Percentiles rank a stretch among this genome's conserved stretches.
Evolutionary conservation across 23 red algal species (phyloP).

Genomic region (Gracilaria caudata): DNA sequence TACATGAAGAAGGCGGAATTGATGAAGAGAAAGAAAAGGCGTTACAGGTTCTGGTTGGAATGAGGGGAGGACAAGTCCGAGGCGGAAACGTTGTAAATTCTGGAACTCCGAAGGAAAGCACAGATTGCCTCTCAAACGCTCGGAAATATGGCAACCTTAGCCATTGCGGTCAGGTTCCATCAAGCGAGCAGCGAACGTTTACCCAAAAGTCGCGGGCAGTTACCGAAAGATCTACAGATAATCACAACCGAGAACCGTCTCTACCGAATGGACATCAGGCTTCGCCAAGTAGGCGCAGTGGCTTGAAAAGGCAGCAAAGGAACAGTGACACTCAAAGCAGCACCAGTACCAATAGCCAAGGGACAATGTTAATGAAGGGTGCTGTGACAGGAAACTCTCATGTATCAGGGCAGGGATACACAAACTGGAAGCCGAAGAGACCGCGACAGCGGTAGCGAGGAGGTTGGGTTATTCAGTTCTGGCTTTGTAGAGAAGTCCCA

Average conservation of each 20-base stretch:
- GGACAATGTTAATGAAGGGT: slow-evolving; percentile 22
- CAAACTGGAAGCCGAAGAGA: slow-evolving; percentile 20
- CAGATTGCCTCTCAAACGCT: neutral
- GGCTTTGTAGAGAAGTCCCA: neutral
- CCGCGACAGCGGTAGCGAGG: slow-evolving; percentile 5
- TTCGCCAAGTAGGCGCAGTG: neutral
- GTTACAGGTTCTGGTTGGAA: slow-evolving; percentile 30
- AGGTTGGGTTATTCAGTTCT: neutral
- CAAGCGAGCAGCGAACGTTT: slow-evolving; percentile 6
- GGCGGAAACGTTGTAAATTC: neutral
- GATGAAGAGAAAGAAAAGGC: slow-evolving; percentile 51
- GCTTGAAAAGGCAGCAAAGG: slow-evolving; percentile 20
- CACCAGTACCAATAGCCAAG: slow-evolving; percentile 20
- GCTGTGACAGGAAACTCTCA: slow-evolving; percentile 26
- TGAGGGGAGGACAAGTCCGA: slow-evolving; percentile 23
- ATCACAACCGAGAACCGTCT: neutral
- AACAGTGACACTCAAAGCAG: slow-evolving; percentile 15
- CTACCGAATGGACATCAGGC: neutral
- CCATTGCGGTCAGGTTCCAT: neutral
- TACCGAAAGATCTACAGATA: neutral
- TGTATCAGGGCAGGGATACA: neutral
- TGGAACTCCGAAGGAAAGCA: neutral
- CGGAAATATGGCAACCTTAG: neutral
- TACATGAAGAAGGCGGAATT: neutral
- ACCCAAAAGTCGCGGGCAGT: neutral